Conservation (phyloP, 306 rosid species). For the Dryas octopetala region DNA sequence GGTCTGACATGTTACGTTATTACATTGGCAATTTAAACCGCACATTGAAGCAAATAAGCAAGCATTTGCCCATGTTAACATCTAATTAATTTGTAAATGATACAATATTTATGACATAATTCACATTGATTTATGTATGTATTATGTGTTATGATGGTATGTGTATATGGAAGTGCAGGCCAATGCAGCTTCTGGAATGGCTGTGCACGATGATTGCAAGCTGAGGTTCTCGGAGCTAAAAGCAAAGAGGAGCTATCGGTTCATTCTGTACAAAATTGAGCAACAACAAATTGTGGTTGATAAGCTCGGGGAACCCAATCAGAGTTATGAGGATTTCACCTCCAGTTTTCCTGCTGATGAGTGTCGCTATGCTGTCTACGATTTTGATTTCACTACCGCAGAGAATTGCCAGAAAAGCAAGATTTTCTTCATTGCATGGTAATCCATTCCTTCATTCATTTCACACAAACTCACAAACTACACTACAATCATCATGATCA, state of each 20-base stretch:
- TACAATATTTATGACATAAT: not conserved
- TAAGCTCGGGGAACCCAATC: conserved; percentile 52
- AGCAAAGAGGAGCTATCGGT: conserved; percentile 68
- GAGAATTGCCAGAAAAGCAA: conserved; percentile 96
- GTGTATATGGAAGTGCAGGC: conserved; percentile 45
- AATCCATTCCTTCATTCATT: not conserved
- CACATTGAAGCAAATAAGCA: not conserved
- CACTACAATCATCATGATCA: not conserved
- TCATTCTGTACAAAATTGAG: conserved; percentile 71
- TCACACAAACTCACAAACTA: not conserved
- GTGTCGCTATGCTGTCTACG: conserved; percentile 87
- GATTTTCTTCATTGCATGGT: conserved; percentile 93
- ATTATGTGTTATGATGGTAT: conserved; percentile 3
- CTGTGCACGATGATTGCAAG: conserved; percentile 84
- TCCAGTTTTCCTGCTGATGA: conserved; percentile 75
- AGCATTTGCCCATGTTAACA: not conserved
- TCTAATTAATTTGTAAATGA: not conserved
- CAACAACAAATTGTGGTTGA: conserved; percentile 64
- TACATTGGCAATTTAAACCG: not conserved
- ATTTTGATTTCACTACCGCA: conserved; percentile 67
- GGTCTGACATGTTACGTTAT: too few relatives aligned
- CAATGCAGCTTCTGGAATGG: conserved; percentile 88
- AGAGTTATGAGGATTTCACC: conserved; percentile 59
- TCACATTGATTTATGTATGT: too few relatives aligned
- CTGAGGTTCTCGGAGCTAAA: conserved; percentile 71